Conservation (phyloP, 768 basidiomycete species). For the Tulasnella sp. region DNA sequence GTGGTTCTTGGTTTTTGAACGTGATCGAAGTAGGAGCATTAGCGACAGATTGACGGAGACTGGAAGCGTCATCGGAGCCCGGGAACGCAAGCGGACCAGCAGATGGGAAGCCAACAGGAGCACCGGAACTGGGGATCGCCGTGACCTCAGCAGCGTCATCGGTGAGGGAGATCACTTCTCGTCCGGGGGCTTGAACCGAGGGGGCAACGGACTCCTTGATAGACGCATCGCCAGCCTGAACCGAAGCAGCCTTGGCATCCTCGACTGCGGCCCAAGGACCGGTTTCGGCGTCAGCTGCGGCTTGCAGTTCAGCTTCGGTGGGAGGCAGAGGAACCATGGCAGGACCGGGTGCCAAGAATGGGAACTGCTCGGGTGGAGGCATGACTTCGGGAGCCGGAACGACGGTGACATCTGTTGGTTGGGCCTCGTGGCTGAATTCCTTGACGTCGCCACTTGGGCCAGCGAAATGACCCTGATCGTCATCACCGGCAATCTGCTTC, state of each 20-base stretch:
- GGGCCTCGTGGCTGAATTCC: slow-evolving; percentile 1
- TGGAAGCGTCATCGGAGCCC: slow-evolving; percentile 34
- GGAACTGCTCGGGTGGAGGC: slow-evolving; percentile 22
- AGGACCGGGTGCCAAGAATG: slow-evolving; percentile 28
- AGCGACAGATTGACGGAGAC: slow-evolving; percentile 23
- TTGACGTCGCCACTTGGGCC: slow-evolving; percentile 6
- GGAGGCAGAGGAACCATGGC: slow-evolving; percentile 25
- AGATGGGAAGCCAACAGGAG: slow-evolving; percentile 4
- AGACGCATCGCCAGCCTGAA: slow-evolving; percentile 14
- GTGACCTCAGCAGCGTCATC: background rate
- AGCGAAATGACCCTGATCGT: slow-evolving; percentile 39
- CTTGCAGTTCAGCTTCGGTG: slow-evolving; percentile 12
- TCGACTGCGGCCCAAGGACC: slow-evolving; percentile 25
- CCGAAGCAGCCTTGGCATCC: slow-evolving; percentile 31
- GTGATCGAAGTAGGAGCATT: slow-evolving; percentile 18
- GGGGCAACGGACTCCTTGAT: slow-evolving; percentile 19
- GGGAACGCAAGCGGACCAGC: slow-evolving; percentile 30
- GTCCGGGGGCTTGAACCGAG: slow-evolving; percentile 5
- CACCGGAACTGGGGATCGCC: background rate
- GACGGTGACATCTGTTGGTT: background rate
- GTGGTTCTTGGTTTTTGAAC: slow-evolving; percentile 20
- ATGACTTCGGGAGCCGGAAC: slow-evolving; percentile 25
- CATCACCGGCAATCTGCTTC: slow-evolving; percentile 68
- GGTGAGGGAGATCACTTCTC: slow-evolving; percentile 10
- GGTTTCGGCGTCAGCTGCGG: slow-evolving; percentile 12